Conservation (phyloP, 305 asterid genomes). For the Fraxinus paxiana region DNA sequence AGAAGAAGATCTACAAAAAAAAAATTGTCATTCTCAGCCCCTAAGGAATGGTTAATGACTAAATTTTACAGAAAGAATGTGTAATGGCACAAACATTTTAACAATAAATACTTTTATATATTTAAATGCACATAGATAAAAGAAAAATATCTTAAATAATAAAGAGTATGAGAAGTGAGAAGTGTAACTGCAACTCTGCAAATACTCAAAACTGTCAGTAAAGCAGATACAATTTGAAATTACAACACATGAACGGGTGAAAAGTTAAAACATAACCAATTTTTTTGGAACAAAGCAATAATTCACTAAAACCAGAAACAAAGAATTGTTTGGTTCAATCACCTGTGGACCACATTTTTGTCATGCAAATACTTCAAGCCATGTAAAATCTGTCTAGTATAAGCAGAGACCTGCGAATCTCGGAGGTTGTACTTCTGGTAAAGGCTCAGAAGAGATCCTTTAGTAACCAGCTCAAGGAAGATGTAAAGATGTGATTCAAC, state of each 20-base stretch:
- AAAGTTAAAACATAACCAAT: neutral
- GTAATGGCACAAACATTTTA: neutral
- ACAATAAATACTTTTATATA: neutral
- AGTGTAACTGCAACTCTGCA: neutral
- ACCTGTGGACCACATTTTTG: constrained; percentile 87
- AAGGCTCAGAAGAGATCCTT: constrained; percentile 79
- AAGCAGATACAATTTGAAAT: neutral
- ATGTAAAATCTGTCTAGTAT: constrained; percentile 85
- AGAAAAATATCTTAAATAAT: neutral
- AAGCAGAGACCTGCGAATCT: constrained; percentile 73
- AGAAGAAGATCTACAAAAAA: neutral
- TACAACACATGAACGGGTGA: neutral
- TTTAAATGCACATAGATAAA: neutral
- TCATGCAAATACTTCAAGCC: constrained; percentile 89
- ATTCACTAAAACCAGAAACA: neutral
- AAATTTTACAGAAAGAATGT: neutral
- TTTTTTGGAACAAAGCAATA: too few species aligned
- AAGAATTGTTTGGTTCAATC: constrained; percentile 18
- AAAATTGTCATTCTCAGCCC: neutral
- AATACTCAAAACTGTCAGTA: neutral
- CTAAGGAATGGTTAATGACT: neutral
- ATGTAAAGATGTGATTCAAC: constrained; percentile 77
- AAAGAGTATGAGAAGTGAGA: neutral
- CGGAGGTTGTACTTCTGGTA: constrained; percentile 69
- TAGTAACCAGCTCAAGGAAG: constrained; percentile 78